phyloP scores from a whole-genome alignment of 495 filamentous ascomycete genomes.

The Podospora pseudocomata region DNA sequence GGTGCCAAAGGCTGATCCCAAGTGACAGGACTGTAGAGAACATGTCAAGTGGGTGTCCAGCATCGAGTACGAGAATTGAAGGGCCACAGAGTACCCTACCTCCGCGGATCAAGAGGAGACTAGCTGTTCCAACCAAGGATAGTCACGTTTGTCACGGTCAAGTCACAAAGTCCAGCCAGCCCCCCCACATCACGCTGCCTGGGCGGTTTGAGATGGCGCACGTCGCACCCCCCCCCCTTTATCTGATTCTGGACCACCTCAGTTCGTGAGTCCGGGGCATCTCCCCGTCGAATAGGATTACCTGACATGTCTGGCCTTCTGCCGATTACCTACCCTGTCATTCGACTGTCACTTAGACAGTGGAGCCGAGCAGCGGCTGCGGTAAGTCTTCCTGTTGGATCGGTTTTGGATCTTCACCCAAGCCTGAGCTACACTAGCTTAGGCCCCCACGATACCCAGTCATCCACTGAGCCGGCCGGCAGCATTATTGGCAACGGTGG shows the following conservation, averaged over 20 bases:
- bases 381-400: background rate
- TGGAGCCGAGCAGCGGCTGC: background rate
- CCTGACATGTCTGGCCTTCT: background rate
- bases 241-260: background rate
- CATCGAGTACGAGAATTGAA: background rate
- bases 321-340: background rate
- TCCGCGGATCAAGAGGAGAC: background rate
- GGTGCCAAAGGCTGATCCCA: too few species aligned
- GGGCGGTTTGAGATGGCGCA: background rate
- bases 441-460: background rate
- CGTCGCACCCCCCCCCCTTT: background rate
- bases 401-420: background rate
- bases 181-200: background rate
- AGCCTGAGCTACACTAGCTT: background rate
- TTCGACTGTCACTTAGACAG: background rate
- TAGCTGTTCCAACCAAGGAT: background rate
- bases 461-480: background rate
- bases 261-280: background rate
- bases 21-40: background rate
- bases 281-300: background rate
- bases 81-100: background rate
- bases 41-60: background rate
- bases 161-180: background rate
- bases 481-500: background rate
- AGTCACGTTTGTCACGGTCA: background rate